Percentiles rank a stretch among this genome's conserved stretches.
Evolutionary conservation across 768 basidiomycete species (phyloP).

Genomic region (Termitomyces sp.): DNA sequence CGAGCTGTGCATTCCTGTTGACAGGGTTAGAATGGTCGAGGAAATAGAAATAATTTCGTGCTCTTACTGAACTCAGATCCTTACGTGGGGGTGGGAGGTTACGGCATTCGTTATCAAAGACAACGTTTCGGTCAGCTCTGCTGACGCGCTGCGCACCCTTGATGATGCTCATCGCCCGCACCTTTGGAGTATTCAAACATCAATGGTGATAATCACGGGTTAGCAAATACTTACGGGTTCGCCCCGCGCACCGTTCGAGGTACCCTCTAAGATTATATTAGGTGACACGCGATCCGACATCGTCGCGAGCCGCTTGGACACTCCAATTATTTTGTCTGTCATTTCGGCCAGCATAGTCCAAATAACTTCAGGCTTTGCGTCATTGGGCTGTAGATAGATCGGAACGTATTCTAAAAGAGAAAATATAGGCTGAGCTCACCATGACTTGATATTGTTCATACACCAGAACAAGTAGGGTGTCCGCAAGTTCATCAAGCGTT

Average conservation of each 20-base stretch:
- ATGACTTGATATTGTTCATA: background rate
- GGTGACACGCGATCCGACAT: background rate
- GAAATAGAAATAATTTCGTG: background rate
- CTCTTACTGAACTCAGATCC: background rate
- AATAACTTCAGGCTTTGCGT: conserved; percentile 4
- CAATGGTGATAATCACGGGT: background rate
- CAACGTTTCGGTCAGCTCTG: background rate
- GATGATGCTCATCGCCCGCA: background rate
- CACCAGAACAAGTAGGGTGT: background rate
- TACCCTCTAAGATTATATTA: background rate
- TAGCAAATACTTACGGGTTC: background rate
- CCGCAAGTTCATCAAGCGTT: background rate
- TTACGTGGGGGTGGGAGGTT: conserved; percentile 8
- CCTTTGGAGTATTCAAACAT: background rate
- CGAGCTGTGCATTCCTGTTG: background rate
- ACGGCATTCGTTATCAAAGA: conserved; percentile 5
- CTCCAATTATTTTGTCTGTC: background rate
- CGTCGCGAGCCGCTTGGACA: background rate
- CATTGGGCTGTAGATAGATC: background rate
- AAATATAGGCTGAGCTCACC: background rate
- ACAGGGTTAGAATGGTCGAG: background rate
- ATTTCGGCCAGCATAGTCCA: conserved; percentile 5
- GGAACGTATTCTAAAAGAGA: background rate
- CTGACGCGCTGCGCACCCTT: background rate
- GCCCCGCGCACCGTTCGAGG: background rate